A percentile compares a stretch with the other conserved stretches of the same genome.
Conservation (phyloP, 208 protist species). For the Leishmania guyanensis region DNA sequence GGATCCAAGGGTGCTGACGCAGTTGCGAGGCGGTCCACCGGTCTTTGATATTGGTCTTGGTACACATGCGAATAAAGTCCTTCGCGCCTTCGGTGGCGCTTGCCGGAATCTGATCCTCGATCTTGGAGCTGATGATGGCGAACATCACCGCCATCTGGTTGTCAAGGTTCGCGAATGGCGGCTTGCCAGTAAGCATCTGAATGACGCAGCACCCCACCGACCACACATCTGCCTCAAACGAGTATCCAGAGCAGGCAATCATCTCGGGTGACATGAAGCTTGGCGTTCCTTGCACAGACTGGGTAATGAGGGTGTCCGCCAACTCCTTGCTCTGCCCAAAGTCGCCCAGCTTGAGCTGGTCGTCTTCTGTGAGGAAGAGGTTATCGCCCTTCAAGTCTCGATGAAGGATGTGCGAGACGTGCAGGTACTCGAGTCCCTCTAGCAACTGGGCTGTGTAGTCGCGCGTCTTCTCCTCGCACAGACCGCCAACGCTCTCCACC, state of each 20-base stretch:
- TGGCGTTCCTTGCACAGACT: constrained; percentile 89
- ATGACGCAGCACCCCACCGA: constrained; percentile 91
- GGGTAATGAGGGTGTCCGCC: constrained; percentile 77
- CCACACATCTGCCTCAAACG: constrained; percentile 92
- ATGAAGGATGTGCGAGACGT: constrained; percentile 84
- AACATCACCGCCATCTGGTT: constrained; percentile 93
- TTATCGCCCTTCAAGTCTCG: constrained; percentile 94
- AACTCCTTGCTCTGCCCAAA: constrained; percentile 92
- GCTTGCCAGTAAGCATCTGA: constrained; percentile 89
- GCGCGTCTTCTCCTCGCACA: constrained; percentile 69
- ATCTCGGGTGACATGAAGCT: constrained; percentile 96
- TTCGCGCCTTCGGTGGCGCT: constrained; percentile 60
- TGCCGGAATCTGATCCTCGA: constrained; percentile 74
- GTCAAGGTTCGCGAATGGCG: constrained; percentile 83
- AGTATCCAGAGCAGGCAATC: constrained; percentile 88
- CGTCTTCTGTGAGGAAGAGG: constrained; percentile 81
- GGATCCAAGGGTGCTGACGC: constrained; percentile 74
- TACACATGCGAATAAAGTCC: constrained; percentile 79
- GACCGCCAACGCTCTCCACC: constrained; percentile 59
- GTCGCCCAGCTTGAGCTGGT: constrained; percentile 86
- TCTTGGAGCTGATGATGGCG: constrained; percentile 79
- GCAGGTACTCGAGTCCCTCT: constrained; percentile 88
- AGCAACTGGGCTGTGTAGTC: constrained; percentile 88
- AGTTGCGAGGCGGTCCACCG: constrained; percentile 67
- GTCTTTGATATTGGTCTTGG: constrained; percentile 64